Evolutionary conservation across 1,284 basidiomycete species (phyloP).

Genomic region (Irpex sp.): DNA sequence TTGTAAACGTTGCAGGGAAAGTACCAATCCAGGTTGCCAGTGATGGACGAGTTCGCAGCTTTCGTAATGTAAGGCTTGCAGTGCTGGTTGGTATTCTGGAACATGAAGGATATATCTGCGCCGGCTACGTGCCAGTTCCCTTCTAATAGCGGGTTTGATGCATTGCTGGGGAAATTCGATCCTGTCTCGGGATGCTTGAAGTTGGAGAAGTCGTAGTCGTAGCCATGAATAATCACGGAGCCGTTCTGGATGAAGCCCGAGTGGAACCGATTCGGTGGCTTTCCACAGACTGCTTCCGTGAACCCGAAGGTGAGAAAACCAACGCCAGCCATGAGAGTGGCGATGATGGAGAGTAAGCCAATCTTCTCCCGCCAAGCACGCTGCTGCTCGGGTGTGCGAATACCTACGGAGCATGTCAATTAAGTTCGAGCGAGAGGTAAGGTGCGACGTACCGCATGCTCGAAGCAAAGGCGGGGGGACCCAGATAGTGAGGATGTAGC

Average conservation of each 20-base stretch:
- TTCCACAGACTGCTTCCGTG: constrained; percentile 91
- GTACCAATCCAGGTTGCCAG: constrained; percentile 76
- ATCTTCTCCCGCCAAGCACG: constrained; percentile 99
- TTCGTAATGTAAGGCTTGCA: constrained; percentile 80
- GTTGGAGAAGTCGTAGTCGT: constrained; percentile 85
- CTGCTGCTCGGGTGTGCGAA: constrained; percentile 90
- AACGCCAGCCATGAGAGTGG: constrained; percentile 84
- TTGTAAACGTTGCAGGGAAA: constrained; percentile 92
- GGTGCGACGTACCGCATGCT: constrained; percentile 53
- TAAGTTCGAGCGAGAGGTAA: constrained; percentile 8
- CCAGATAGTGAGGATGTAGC: constrained; percentile 82
- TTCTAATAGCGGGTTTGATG: constrained; percentile 79
- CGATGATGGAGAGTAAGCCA: constrained; percentile 84
- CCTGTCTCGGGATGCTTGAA: constrained; percentile 80
- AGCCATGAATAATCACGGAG: constrained; percentile 92
- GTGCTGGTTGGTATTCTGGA: constrained; percentile 86
- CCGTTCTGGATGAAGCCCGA: constrained; percentile 75
- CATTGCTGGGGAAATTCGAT: constrained; percentile 60
- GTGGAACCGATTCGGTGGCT: constrained; percentile 76
- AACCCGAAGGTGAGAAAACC: constrained; percentile 99
- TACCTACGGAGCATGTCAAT: constrained; percentile 46
- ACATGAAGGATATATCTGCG: constrained; percentile 90
- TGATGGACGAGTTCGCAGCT: constrained; percentile 65
- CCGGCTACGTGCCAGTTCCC: constrained; percentile 77
- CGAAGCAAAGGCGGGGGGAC: constrained; percentile 74